Evolutionary conservation across 1,284 basidiomycete genomes (phyloP).

Genomic region (Heterobasidion annosum): DNA sequence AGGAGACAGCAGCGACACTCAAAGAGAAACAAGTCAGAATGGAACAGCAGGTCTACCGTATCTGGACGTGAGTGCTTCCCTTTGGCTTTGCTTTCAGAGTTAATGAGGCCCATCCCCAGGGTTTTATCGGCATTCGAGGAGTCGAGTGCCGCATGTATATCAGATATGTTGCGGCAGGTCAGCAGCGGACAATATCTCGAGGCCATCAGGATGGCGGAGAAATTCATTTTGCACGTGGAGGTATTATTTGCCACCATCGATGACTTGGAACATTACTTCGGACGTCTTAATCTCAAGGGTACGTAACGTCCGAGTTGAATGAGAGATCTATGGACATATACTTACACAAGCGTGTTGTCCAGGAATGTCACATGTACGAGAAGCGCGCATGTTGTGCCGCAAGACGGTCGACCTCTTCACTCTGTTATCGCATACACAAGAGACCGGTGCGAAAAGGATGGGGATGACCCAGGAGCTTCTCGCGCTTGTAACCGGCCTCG

Average conservation of each 20-base stretch:
- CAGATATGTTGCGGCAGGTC: conserved; percentile 96
- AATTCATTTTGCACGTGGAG: conserved; percentile 98
- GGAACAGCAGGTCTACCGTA: conserved; percentile 97
- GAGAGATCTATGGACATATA: not conserved
- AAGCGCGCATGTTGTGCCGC: conserved; percentile 97
- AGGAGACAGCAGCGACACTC: conserved; percentile 76
- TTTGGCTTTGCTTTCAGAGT: not conserved
- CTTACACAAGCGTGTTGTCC: not conserved
- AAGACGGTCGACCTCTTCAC: conserved; percentile 99
- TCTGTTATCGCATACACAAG: conserved; percentile 92
- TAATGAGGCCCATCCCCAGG: conserved; percentile 25
- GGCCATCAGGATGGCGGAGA: conserved; percentile 96
- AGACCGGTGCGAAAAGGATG: conserved; percentile 82
- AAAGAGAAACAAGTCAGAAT: conserved; percentile 90
- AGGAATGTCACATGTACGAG: conserved; percentile 98
- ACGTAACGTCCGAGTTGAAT: conserved; percentile 12
- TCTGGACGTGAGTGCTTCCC: conserved; percentile 74
- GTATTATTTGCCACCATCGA: conserved; percentile 97
- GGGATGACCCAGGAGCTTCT: conserved; percentile 97
- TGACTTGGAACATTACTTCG: conserved; percentile 88
- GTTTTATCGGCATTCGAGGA: conserved; percentile 98
- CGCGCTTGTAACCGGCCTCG: conserved; percentile 95
- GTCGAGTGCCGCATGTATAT: conserved; percentile 98
- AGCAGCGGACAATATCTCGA: conserved; percentile 95
- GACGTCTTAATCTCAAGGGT: conserved; percentile 81